Evolutionary conservation across 2,329 filamentous ascomycete genomes (phyloP), one percentile per base, ranked within the genome.

Genomic region (Elsinoe batatas): DNA sequence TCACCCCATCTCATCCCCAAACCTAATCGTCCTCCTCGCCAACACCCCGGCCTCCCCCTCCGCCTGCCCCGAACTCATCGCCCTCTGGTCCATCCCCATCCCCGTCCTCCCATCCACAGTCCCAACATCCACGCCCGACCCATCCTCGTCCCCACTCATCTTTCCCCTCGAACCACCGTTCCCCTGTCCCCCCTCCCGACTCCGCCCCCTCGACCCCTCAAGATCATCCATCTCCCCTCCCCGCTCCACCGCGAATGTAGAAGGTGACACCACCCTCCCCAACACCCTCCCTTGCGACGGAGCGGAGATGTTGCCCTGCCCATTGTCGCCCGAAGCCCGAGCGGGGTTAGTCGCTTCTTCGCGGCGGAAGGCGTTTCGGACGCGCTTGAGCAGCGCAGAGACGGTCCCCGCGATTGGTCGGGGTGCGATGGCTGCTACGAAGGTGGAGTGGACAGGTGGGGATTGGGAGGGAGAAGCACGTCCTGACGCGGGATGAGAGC

Each of bases 21-120:
- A 51, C n/a, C 47, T 36, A 38, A 51, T 51, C 33, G 47, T 51
- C 33, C 47, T 33, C 37, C 47, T 51, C 6, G 47, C 47, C 47
- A 51, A 26, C 15, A 36, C 47, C 32, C 32, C 17, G 10, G 33
- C 32, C 33, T 51, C 47, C 47, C 15, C 32, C 5, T 26, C 32
- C 8, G n/a, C 47, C 12, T 51, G 47, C n/a, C 33, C 47, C 30
- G 44, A 33, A 35, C 44, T 51, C 35, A 35, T n/a, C 47, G 35
- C 47, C 33, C 47, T 36, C n/a, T 17, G n/a, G 6, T 33, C 15
- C 33, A 38, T 3, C 2, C 35, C 47, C 26, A 5, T 3, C 4
- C 26, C 26, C 7, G 4, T 30, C 26, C 26, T 8, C 26, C 2
- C 26, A 17, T 44, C 40, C 12, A 13, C 40, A 3, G 8, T 17